Base-by-base conservation (phyloP, 2,329 filamentous ascomycete genomes). In the Colletotrichum tamarilloi region DNA sequence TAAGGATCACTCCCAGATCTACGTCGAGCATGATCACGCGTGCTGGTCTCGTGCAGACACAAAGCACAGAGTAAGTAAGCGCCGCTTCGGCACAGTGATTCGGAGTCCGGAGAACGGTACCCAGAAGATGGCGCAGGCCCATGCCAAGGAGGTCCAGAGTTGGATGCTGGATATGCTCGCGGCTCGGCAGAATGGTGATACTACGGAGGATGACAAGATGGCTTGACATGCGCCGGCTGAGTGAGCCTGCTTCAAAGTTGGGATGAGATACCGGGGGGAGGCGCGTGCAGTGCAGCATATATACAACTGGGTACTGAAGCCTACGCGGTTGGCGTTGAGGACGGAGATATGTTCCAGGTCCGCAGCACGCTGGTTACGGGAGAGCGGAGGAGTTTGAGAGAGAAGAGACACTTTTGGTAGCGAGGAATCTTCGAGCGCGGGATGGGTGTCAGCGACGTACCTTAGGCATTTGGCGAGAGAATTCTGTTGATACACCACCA, bases 1-100 rank as follows among this genome's bases (percentile, higher is more conserved):
- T 83, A 93, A 92, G 79, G 87, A 91, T 76, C 92, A 95, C 82
- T 97, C 94, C 0, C 88, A 90, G 4, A 92, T 98, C 59, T 97
- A 92, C 78, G 93, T 98, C 22, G 90, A 92, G 1, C 85, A 88
- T 30, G 87, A 92, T 72, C 96, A 98, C 80, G 89, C 90, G 14
- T 93, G 94, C 80, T 98, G 95, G 93, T 85, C 82, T 74, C 90
- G 92, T 69, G 86, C 87, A 38, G 90, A 92, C 5, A 85, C 91
- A 24, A 87, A 83, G 2, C 86, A 87, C 74, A 91, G 90, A 77
- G 88, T 92, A 0, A 82, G 85, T 60, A 92, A 91, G 82, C 85
- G 87, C 46, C 86, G 90, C 0, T 92, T 92, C 75, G 91, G 91
- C 2, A 85, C 85, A 1, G 90, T 92, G 1, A 82, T 88, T 30